Conservation (phyloP, 148 eudicot genomes). For the Drosera capensis region DNA sequence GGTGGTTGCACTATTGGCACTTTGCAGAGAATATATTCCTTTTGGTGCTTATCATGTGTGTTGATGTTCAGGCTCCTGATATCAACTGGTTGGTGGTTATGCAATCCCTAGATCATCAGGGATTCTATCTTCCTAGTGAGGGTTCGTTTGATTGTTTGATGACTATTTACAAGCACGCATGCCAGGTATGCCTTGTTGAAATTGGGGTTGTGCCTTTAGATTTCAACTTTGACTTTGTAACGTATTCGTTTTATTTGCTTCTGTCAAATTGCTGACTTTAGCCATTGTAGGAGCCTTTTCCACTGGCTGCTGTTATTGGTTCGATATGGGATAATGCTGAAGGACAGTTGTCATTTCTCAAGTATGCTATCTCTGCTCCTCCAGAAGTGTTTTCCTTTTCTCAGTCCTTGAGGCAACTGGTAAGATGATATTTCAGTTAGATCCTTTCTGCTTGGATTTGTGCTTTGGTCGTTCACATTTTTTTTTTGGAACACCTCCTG, state of each 20-base stretch:
- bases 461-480: too few species aligned
- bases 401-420: conserved; percentile 66
- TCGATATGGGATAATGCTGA: conserved; percentile 82
- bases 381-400: conserved; percentile 79
- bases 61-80: conserved; percentile 56
- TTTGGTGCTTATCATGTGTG: conserved; percentile 3
- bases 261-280: not conserved
- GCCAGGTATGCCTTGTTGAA: conserved; percentile 29
- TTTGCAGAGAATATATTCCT: too few species aligned
- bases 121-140: conserved; percentile 65
- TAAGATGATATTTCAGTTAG: conserved; percentile 14
- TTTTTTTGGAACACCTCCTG: conserved; percentile 9
- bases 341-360: conserved; percentile 86
- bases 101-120: conserved; percentile 84
- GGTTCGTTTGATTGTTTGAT: conserved; percentile 64
- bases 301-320: conserved; percentile 71
- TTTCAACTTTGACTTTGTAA: conserved; percentile 1
- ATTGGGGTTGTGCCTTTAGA: not conserved
- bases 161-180: conserved; percentile 57
- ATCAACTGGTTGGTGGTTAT: conserved; percentile 67
- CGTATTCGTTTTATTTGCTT: not conserved
- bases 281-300: conserved; percentile 67
- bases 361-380: conserved; percentile 62
- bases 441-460: conserved; percentile 2
- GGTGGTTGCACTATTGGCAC: too few species aligned